A percentile compares a stretch with the other conserved stretches of the same genome.
phyloP scores from a whole-genome alignment of 192 early-diverging fungal species.

The Rhizophagus sp. region DNA sequence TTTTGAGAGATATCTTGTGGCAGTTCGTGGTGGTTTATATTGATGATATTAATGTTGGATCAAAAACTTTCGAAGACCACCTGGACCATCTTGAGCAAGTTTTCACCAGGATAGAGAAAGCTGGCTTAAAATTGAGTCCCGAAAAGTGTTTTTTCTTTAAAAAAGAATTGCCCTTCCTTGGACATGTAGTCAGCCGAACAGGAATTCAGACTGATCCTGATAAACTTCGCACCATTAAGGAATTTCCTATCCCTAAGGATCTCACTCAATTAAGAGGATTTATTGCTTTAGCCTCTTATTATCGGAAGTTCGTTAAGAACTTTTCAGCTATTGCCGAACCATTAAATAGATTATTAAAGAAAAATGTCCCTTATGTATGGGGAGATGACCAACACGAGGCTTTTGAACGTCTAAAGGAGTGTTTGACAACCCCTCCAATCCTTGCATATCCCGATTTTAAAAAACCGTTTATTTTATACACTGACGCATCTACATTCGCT shows the following conservation, averaged over 20 bases:
- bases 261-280: background rate
- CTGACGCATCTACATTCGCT: too few relatives aligned
- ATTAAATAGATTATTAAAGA: background rate
- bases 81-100: background rate
- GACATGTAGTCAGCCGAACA: too few relatives aligned
- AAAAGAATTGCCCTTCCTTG: too few relatives aligned
- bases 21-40: conserved; percentile 29
- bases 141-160: conserved; percentile 23
- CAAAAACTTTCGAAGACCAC: conserved; percentile 31
- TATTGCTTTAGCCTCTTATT: background rate
- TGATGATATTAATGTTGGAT: conserved; percentile 54
- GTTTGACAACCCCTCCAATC: too few relatives aligned
- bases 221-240: background rate
- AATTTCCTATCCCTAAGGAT: background rate
- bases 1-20: too few relatives aligned
- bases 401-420: background rate
- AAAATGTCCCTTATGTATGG: background rate
- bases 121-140: background rate
- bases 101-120: background rate
- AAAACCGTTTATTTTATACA: too few relatives aligned
- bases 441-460: too few relatives aligned
- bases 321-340: background rate
- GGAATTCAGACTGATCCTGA: too few relatives aligned
- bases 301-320: conserved; percentile 18
- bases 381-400: background rate